Conservation (phyloP, 768 basidiomycete genomes). For the Psilocybe azurescens region DNA sequence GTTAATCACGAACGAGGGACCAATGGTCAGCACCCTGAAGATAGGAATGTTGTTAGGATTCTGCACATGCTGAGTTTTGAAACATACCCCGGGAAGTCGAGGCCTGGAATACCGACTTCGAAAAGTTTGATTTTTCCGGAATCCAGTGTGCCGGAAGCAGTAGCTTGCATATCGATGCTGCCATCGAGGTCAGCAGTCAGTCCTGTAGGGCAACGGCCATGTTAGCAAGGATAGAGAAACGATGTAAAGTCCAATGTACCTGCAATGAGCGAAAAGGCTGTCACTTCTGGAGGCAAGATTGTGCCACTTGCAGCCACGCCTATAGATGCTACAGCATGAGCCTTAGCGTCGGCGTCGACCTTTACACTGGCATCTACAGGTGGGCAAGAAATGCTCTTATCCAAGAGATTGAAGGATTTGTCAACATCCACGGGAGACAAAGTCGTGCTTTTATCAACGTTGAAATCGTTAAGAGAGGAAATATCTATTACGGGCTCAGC, state of each 20-base stretch:
- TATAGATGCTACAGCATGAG: conserved; percentile 38
- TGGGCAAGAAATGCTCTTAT: conserved; percentile 32
- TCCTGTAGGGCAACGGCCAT: conserved; percentile 24
- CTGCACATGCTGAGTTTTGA: not conserved
- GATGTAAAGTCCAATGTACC: conserved; percentile 29
- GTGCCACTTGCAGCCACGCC: conserved; percentile 50
- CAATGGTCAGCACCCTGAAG: conserved; percentile 46
- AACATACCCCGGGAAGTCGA: conserved; percentile 54
- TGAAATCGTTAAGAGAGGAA: conserved; percentile 33
- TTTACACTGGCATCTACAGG: conserved; percentile 28
- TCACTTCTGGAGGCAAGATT: conserved; percentile 47
- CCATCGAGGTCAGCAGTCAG: conserved; percentile 46
- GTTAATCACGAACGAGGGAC: conserved; percentile 51
- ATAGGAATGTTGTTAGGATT: not conserved
- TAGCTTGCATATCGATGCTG: conserved; percentile 40
- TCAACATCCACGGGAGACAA: conserved; percentile 37
- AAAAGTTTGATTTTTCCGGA: conserved; percentile 47
- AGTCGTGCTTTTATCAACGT: conserved; percentile 33
- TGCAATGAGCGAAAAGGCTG: conserved; percentile 38
- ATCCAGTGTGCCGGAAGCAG: conserved; percentile 44
- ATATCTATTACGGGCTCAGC: conserved; percentile 21
- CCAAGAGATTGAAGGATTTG: conserved; percentile 36
- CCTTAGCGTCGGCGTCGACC: conserved; percentile 35
- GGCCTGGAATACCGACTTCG: conserved; percentile 48
- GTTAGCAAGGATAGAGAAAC: not conserved